Base-by-base conservation (phyloP, 164 flowering plant species). In the Santalum album region DNA sequence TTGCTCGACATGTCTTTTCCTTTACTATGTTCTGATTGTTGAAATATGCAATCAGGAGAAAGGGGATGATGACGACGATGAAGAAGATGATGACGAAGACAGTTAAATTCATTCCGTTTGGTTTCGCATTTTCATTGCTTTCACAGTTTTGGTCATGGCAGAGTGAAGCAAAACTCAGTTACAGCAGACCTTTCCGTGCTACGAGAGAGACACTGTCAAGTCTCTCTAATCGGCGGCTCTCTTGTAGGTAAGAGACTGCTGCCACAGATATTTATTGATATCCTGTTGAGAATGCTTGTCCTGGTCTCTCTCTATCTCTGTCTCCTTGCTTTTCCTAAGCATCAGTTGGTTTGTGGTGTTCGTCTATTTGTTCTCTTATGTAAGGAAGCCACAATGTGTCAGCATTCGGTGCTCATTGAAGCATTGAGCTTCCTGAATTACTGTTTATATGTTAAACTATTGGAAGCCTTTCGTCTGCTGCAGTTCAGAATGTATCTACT, bases 171-270 rank as follows among this genome's bases (percentile, higher is more conserved):
- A n/a, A n/a, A n/a, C 38, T 56, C 19, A 19, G 43, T 47, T 52
- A 61, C 44, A 42, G 55, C 57, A 24, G 32, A 55, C 47, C 34
- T 34, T 45, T 23, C 35, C 40, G 51, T 25, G 17, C 16, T 39
- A 25, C 26, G 34, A 24, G 35, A 15, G 17, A 21, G 6, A 34
- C n/a, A n/a, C n/a, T 35, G 48, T 25, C 49, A n/a, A 3, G 1
- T 26, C 10, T 35, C 1, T 42, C 20, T 54, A 39, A 39, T 23
- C 49, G 16, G 66, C 57, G 44, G 58, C 39, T 25, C 36, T 34
- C 18, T 35, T 58, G 62, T 58, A 27, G 59, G 34, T 60, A 25
- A n/a, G 35, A 27, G 32, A 44, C 57, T 57, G 57, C 40, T 46
- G 25, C 57, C 53, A 7, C 34, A 29, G 34, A 29, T 29, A 29